phyloP scores from a whole-genome alignment of 169 alveolate species.

The Eimeria brunetti region DNA sequence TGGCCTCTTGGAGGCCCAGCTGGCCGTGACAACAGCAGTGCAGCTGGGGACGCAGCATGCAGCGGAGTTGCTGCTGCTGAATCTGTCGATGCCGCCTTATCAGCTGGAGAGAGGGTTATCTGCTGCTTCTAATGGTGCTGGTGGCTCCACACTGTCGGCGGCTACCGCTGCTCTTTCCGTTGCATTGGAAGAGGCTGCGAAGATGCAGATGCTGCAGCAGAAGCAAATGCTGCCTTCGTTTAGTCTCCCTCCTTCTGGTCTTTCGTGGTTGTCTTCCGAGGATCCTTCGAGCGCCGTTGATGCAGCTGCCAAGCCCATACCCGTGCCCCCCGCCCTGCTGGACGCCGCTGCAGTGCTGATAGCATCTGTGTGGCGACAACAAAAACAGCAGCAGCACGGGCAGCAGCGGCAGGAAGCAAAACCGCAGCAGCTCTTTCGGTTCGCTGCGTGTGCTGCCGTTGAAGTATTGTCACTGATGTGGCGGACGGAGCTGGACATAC shows the following conservation, averaged over 20 bases:
- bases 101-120: neutral
- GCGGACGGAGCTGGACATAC: constrained; percentile 63
- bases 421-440: neutral
- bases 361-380: constrained; percentile 44
- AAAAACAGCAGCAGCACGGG: constrained; percentile 17
- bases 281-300: neutral
- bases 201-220: constrained; percentile 36
- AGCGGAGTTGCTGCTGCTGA: constrained; percentile 45
- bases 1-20: constrained; percentile 48
- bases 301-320: neutral
- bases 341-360: constrained; percentile 54
- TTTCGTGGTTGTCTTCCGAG: neutral
- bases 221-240: constrained; percentile 41
- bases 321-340: constrained; percentile 55
- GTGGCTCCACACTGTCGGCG: neutral
- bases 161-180: neutral
- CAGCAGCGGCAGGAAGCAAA: neutral
- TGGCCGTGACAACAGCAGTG: constrained; percentile 27
- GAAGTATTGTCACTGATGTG: constrained; percentile 48
- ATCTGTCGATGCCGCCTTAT: constrained; percentile 3
- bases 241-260: neutral
- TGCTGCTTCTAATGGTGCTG: neutral
- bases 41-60: constrained; percentile 39
- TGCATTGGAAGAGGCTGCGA: constrained; percentile 6
- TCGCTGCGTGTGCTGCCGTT: constrained; percentile 33